A percentile compares a stretch with the other conserved stretches of the same genome.
Conservation (phyloP, 2,329 filamentous ascomycete genomes). For the Hymenoscyphus infarciens region DNA sequence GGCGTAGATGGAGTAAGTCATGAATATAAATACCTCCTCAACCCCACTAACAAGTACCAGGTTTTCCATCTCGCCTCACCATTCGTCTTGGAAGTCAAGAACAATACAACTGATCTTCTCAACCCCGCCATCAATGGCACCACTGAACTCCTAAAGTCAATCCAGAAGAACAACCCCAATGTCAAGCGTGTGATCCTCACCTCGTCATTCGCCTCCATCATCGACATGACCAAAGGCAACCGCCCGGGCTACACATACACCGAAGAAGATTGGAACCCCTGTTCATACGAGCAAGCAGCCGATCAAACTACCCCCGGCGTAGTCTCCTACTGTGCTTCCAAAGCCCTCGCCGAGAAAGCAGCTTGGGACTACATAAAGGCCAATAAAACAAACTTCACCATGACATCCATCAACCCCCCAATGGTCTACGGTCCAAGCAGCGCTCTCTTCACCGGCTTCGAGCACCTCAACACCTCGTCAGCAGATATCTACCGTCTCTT, state of each 20-base stretch:
- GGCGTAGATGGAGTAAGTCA: conserved; percentile 61
- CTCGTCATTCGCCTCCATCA: conserved; percentile 60
- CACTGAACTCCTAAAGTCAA: conserved; percentile 44
- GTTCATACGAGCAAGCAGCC: conserved; percentile 44
- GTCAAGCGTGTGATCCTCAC: conserved; percentile 47
- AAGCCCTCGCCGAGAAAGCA: conserved; percentile 63
- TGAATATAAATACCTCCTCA: neutral
- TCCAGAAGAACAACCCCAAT: conserved; percentile 39
- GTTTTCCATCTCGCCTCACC: conserved; percentile 68
- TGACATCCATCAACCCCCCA: conserved; percentile 59
- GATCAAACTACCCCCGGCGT: conserved; percentile 13
- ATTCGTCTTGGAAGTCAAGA: conserved; percentile 35
- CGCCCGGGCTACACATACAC: conserved; percentile 46
- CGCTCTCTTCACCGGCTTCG: conserved; percentile 56
- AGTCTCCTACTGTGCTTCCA: conserved; percentile 38
- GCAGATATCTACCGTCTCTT: conserved; percentile 61
- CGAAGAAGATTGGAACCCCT: conserved; percentile 52
- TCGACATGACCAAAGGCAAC: conserved; percentile 50
- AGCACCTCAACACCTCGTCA: conserved; percentile 68
- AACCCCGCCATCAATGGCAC: conserved; percentile 53
- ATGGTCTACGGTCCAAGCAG: conserved; percentile 59
- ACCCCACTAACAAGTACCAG: conserved; percentile 10
- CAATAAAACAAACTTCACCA: conserved; percentile 50
- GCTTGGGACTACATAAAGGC: conserved; percentile 59
- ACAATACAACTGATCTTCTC: conserved; percentile 41